A percentile compares a stretch with the other conserved stretches of the same genome.
These are phyloP conservation scores for Lactarius pseudohatsudake DNA, from an alignment of 768 basidiomycete genomes.

Conservation along the genomic window DNA sequence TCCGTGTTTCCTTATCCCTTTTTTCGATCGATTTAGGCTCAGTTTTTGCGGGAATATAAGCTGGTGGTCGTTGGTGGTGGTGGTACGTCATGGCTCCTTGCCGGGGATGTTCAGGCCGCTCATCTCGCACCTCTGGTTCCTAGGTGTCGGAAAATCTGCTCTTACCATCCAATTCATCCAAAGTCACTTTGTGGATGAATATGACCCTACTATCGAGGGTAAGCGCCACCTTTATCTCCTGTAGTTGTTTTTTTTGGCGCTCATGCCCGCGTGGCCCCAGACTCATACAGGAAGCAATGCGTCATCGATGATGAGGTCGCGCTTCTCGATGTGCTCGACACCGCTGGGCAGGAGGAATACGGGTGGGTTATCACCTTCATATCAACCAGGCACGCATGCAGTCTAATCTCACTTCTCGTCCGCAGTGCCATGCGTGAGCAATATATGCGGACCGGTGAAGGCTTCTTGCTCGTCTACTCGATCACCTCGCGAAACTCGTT, in stretches of 20 bases:
- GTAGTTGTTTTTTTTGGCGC: constrained; percentile 6
- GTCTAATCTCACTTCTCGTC: constrained; percentile 9
- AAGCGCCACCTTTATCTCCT: constrained; percentile 25
- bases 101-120: constrained; percentile 6
- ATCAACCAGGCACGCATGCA: constrained; percentile 17
- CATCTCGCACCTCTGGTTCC: neutral
- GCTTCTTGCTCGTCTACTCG: constrained; percentile 95
- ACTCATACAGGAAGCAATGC: constrained; percentile 96
- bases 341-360: constrained; percentile 98
- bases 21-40: constrained; percentile 52
- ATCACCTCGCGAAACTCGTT: constrained; percentile 98
- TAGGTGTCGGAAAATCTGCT: constrained; percentile 82
- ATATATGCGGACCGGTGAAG: constrained; percentile 98
- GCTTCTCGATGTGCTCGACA: constrained; percentile 93
- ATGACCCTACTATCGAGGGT: constrained; percentile 95
- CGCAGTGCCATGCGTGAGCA: constrained; percentile 96
- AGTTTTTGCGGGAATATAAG: constrained; percentile 96
- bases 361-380: constrained; percentile 58
- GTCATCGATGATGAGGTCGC: constrained; percentile 99
- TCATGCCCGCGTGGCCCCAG: constrained; percentile 40
- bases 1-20: neutral
- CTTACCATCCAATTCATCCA: constrained; percentile 99
- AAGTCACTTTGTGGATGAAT: constrained; percentile 90
- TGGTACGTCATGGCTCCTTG: constrained; percentile 50
- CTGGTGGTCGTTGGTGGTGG: constrained; percentile 98